These are phyloP conservation scores for Phytophthora podocarpi DNA, from an alignment of 352 stramenopile species.

Conservation along the genomic window DNA sequence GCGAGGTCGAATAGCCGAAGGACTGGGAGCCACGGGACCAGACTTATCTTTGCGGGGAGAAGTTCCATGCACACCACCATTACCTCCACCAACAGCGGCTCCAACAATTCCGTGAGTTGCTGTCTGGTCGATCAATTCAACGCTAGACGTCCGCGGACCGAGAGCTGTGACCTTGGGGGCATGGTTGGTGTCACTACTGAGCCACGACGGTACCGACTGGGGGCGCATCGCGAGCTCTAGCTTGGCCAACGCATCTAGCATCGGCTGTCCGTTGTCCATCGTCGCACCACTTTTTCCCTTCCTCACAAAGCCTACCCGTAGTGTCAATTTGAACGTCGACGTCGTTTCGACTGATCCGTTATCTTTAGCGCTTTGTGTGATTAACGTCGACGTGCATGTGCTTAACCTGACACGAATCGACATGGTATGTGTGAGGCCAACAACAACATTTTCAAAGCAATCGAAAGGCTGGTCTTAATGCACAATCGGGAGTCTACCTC, in stretches of 20 bases:
- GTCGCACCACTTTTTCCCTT: neutral
- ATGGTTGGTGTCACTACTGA: constrained; percentile 75
- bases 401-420: too few relatives aligned
- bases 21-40: constrained; percentile 24
- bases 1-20: constrained; percentile 52
- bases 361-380: too few relatives aligned
- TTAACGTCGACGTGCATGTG: too few relatives aligned
- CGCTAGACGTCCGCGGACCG: constrained; percentile 50
- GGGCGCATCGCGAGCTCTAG: constrained; percentile 74
- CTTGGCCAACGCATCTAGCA: constrained; percentile 66
- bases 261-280: constrained; percentile 37
- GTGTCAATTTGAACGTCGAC: too few relatives aligned
- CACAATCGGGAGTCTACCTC: too few relatives aligned
- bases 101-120: neutral
- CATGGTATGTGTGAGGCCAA: too few relatives aligned
- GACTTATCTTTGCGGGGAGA: constrained; percentile 31
- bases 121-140: constrained; percentile 58
- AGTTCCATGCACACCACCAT: neutral
- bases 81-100: neutral
- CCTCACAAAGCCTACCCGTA: too few relatives aligned
- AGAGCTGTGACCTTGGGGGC: constrained; percentile 64
- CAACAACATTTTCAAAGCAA: too few relatives aligned
- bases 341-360: constrained; percentile 10
- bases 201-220: constrained; percentile 76
- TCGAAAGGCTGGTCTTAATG: too few relatives aligned